Base-by-base conservation (phyloP, 2,329 filamentous ascomycete species). In the Emergomyces pasteurianus region DNA sequence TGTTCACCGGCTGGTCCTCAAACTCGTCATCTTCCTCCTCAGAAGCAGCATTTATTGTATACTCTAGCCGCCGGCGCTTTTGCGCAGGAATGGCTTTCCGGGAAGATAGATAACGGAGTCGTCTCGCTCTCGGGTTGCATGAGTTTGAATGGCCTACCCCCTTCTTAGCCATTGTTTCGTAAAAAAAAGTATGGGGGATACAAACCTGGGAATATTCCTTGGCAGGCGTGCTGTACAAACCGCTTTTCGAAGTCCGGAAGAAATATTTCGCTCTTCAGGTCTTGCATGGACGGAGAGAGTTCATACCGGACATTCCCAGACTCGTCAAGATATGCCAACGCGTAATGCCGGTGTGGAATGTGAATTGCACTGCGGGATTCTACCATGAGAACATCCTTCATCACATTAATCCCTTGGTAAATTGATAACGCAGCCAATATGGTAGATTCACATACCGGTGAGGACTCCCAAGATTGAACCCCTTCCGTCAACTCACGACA, bases 381-480 rank as follows among this genome's bases (percentile, higher is more conserved):
- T 31, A n/a, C 16, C 16, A 10, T 57, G 23, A 57, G 8, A n/a
- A 28, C 36, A 46, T 43, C 55, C 55, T 57, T 31, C 18, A n/a
- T 46, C 23, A 43, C 34, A 40, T 55, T 61, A 59, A 49, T 34
- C 21, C 36, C 18, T 46, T 38, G n/a, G 34, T 59, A 40, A 21
- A 21, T 36, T 31, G 10, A 9, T 10, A 31, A 36, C 23, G 5
- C 0, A 40, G 36, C 21, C 16, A 56, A n/a, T n/a, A 43, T n/a
- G 10, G 3, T 40, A 42, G 42, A 23, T 38, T 16, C 14, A 57
- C 60, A 42, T 61, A 61, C 60, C 28, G 56, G 38, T 23, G 50
- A 36, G 42, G 56, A 54, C 21, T 61, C 58, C 60, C 60, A 59
- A 53, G 60, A 59, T 21, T 57, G 60, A 55, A 16, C 23, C 28